These are phyloP conservation scores for Boletus pseudo-olivaceus DNA, from an alignment of 768 basidiomycete species.

Conservation along the genomic window DNA sequence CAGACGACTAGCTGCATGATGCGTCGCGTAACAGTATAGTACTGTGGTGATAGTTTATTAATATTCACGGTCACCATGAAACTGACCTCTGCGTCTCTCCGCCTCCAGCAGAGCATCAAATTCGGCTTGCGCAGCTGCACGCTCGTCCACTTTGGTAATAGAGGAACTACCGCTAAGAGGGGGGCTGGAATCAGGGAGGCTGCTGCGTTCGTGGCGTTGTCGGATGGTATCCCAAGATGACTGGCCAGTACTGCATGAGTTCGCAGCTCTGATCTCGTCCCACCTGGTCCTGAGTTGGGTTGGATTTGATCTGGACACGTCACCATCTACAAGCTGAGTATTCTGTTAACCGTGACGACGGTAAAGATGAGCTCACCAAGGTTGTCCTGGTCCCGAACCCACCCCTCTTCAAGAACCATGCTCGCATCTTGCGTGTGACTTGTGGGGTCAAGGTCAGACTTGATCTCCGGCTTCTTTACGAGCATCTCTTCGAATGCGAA, in stretches of 20 bases:
- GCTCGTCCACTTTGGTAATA: conserved; percentile 28
- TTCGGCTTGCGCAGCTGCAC: conserved; percentile 46
- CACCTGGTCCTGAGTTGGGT: conserved; percentile 41
- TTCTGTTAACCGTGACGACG: neutral
- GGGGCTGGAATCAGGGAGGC: conserved; percentile 12
- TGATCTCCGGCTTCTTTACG: conserved; percentile 12
- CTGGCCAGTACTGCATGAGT: conserved; percentile 37
- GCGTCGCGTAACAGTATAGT: neutral
- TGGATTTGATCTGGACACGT: conserved; percentile 5
- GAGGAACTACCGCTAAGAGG: conserved; percentile 3
- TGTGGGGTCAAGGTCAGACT: neutral
- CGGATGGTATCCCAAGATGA: conserved; percentile 72
- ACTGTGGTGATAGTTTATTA: neutral
- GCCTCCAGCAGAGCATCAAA: conserved; percentile 60
- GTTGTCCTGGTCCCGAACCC: conserved; percentile 10
- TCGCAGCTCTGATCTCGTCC: conserved; percentile 64
- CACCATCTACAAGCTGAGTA: conserved; percentile 5
- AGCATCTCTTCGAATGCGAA: conserved; percentile 25
- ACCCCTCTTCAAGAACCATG: conserved; percentile 15
- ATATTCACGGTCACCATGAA: conserved; percentile 12
- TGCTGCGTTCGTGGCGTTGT: conserved; percentile 47
- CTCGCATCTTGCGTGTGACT: conserved; percentile 2
- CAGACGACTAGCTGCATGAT: neutral
- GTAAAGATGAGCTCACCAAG: conserved; percentile 12
- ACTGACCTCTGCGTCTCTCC: conserved; percentile 43